Conservation (phyloP, 257 asterid species). For the Leptodermis oblonga region DNA sequence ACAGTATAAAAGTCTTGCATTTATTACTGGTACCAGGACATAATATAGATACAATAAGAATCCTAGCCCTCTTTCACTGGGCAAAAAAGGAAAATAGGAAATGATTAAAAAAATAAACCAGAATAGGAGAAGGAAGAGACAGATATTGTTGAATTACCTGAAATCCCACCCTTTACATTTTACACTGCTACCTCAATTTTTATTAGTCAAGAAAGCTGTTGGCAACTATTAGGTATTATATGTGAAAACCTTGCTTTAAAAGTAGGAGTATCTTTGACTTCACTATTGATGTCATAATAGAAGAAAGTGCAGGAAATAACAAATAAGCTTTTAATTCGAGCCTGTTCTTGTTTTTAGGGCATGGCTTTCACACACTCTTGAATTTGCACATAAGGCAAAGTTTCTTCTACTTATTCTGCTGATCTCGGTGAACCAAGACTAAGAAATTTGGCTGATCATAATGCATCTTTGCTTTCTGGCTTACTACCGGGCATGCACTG, state of each 20-base stretch:
- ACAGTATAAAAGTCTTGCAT: not conserved
- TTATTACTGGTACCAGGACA: not conserved
- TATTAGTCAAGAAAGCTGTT: not conserved
- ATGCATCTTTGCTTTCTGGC: conserved; percentile 1
- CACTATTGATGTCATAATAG: not conserved
- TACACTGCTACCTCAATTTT: not conserved
- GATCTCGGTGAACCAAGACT: not conserved
- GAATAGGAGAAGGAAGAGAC: not conserved
- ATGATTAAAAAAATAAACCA: not conserved
- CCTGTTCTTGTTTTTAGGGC: not conserved
- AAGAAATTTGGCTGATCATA: not conserved
- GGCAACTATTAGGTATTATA: not conserved
- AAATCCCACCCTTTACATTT: not conserved
- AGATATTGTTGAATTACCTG: not conserved
- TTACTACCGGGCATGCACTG: not conserved
- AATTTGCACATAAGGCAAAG: not conserved
- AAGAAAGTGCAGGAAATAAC: not conserved
- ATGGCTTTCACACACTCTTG: not conserved
- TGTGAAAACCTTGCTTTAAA: not conserved
- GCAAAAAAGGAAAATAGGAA: not conserved
- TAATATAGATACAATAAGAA: not conserved
- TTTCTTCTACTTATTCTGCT: not conserved
- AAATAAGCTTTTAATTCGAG: no score
- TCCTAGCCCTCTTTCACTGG: not conserved
- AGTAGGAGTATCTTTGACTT: not conserved